These are phyloP conservation scores for Plectosphaerella plurivora DNA, from an alignment of 2,329 filamentous ascomycete genomes.

Conservation along the genomic window DNA sequence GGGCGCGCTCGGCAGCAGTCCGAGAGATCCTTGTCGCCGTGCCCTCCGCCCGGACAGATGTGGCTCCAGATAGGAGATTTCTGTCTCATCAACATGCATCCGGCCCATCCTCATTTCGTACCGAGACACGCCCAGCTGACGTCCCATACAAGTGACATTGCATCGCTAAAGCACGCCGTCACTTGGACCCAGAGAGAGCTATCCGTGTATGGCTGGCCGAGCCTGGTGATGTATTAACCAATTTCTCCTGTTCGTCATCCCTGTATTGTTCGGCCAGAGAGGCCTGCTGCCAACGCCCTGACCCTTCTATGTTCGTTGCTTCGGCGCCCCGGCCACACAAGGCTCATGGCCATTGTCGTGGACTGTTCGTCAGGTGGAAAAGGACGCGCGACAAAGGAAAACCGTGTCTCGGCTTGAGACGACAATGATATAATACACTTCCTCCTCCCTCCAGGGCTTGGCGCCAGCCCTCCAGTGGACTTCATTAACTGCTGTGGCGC, in stretches of 20 bases:
- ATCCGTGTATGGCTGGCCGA: no score
- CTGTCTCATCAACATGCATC: background rate
- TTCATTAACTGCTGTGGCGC: constrained; percentile 1
- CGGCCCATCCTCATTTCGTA: background rate
- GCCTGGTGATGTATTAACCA: background rate
- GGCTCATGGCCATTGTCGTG: background rate
- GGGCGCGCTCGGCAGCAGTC: no score
- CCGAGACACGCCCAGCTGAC: no score
- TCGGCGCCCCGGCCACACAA: constrained; percentile 1
- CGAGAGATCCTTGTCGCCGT: no score
- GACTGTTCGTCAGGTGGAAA: background rate
- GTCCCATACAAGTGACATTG: no score
- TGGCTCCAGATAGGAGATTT: background rate
- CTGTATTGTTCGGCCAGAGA: constrained; percentile 11
- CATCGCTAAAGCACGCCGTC: no score
- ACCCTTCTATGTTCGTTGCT: constrained; percentile 15
- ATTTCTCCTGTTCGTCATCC: constrained; percentile 4
- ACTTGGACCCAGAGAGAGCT: no score
- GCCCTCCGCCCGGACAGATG: no score
- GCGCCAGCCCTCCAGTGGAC: background rate
- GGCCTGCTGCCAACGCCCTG: constrained; percentile 2
- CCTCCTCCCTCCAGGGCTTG: background rate
- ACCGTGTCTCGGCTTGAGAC: background rate
- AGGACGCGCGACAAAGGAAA: constrained; percentile 7
- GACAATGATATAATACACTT: background rate